Evolutionary conservation across 106 monocot genomes (phyloP).

Genomic region (Dendrobium officinale): DNA sequence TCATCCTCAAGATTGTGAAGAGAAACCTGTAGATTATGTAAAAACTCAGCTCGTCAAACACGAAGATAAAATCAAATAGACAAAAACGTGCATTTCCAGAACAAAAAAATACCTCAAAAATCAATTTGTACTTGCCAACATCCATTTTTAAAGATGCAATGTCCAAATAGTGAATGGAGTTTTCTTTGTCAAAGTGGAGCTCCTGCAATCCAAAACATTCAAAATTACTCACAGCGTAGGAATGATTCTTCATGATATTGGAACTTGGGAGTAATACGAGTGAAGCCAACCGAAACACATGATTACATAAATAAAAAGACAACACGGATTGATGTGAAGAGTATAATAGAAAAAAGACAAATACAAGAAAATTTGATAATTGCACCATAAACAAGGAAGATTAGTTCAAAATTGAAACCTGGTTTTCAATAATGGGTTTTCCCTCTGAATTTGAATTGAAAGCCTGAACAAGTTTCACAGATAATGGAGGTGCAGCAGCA

Average conservation of each 20-base stretch:
- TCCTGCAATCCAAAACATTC: conserved; percentile 32
- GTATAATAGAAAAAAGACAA: neutral
- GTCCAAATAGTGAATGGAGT: conserved; percentile 60
- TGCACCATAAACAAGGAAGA: neutral
- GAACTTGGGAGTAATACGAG: neutral
- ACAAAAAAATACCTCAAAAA: conserved; percentile 64
- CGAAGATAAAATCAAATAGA: conserved; percentile 1
- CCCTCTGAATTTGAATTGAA: conserved; percentile 39
- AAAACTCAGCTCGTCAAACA: conserved; percentile 6
- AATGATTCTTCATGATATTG: neutral
- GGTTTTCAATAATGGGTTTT: conserved; percentile 35
- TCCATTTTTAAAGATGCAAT: conserved; percentile 60
- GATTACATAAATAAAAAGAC: neutral
- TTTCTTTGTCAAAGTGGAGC: conserved; percentile 74
- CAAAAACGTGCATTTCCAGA: neutral
- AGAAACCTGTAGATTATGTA: conserved; percentile 40
- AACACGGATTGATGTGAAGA: neutral
- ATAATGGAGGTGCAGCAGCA: conserved; percentile 59
- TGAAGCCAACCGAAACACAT: neutral
- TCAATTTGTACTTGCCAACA: conserved; percentile 74
- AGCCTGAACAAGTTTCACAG: conserved; percentile 59
- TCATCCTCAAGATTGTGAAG: conserved; percentile 60
- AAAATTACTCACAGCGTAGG: neutral
- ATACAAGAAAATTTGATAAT: neutral
- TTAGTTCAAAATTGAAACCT: conserved; percentile 35